Evolutionary conservation across 202 grass and related monocot species (phyloP).

Genomic region (Brachypodium distachyon): DNA sequence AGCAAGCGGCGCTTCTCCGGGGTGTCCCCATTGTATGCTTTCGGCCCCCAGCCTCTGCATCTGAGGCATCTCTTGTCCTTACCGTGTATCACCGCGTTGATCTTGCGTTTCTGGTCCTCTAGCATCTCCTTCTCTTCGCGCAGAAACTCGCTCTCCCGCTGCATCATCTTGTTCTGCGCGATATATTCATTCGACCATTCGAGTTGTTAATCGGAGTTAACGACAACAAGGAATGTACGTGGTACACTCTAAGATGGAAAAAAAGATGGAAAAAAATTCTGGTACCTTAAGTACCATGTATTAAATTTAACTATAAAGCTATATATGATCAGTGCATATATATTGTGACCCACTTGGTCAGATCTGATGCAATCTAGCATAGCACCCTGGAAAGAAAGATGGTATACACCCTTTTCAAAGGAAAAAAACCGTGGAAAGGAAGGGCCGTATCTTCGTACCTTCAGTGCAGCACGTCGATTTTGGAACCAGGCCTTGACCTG

Average conservation of each 20-base stretch:
- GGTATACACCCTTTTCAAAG: too few relatives aligned
- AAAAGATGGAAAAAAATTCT: too few relatives aligned
- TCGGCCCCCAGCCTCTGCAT: background rate
- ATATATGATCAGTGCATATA: background rate
- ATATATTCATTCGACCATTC: too few relatives aligned
- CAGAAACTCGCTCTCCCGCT: background rate
- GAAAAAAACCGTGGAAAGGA: background rate
- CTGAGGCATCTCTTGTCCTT: background rate
- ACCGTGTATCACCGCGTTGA: too few relatives aligned
- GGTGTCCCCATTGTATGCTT: too few relatives aligned
- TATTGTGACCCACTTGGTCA: background rate
- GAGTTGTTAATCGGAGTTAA: too few relatives aligned
- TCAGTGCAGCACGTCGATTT: constrained; percentile 27
- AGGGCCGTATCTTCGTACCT: constrained; percentile 25
- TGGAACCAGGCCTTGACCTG: constrained; percentile 64
- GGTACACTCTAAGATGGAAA: background rate
- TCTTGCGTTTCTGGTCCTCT: background rate
- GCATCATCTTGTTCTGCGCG: too few relatives aligned
- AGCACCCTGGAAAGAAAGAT: too few relatives aligned
- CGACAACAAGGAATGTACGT: background rate
- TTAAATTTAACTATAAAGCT: background rate
- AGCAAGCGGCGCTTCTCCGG: constrained; percentile 3
- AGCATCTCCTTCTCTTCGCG: background rate
- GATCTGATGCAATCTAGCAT: background rate
- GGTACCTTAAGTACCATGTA: background rate